Evolutionary conservation across 202 grass and related monocot genomes (phyloP), one percentile per base, ranked within the genome.

Genomic region (Cymbopogon flexuosus): DNA sequence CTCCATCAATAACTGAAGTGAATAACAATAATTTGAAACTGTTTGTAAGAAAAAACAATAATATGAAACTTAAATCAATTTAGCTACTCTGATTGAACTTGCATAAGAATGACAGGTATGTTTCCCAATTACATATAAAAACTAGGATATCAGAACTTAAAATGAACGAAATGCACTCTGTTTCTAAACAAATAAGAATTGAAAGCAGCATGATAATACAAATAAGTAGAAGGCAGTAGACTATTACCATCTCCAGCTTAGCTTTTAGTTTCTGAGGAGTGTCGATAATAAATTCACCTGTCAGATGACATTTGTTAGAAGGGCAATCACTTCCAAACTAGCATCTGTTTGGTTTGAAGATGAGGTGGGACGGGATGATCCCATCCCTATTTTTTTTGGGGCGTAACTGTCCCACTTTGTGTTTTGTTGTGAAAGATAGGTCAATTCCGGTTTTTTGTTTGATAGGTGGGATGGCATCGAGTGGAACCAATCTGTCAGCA

Each of bases 191-290:
- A 43, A 57, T 21, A 62, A 36, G 11, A 21, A 68, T 37, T 52
- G 35, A 73, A 78, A 77, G 69, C 61, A 69, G 18, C 64, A 15
- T 27, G 46, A 29, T 68, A 49, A 31, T 35, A 23, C 5, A 68
- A 73, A 77, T 73, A 65, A 72, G 19, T 37, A 31, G 12, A 47
- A 52, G 8, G 79, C 33, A 43, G 19, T 77, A 83, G 59, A 34
- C 47, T 71, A 73, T 91, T 97, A 97, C 95, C 92, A 98, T 94
- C 86, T 94, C 90, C 37, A 98, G 82, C 82, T 94, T 98, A 61
- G 79, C 83, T 88, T 98, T 98, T 77, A 98, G 77, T 86, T 98
- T 98, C 78, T 92, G 75, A 68, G 95, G 92, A 47, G 90, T 91
- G 46, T 98, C 86, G 11, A 98, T 98, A 76, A 91, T 71, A 77